Conservation (phyloP, 768 basidiomycete genomes). For the Leucosporidium creatinivorum region DNA sequence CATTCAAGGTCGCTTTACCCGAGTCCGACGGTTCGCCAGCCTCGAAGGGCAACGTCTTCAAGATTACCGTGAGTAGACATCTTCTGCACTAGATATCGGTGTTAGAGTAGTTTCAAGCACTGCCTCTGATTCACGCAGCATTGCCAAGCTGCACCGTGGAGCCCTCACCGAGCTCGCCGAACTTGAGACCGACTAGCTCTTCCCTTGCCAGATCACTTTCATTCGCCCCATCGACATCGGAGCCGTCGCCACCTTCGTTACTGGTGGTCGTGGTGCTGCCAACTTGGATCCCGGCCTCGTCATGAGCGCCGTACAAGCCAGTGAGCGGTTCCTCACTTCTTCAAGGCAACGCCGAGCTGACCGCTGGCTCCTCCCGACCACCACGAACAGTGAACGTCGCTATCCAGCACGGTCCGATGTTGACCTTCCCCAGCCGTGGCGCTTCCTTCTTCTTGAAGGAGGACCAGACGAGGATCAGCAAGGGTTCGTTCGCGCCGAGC, state of each 20-base stretch:
- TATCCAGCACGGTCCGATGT: slow-evolving; percentile 11
- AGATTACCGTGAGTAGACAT: slow-evolving; percentile 4
- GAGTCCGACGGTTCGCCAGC: neutral
- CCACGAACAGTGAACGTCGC: slow-evolving; percentile 5
- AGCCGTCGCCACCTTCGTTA: neutral
- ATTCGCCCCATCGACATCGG: slow-evolving; percentile 9
- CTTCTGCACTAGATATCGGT: too few relatives aligned
- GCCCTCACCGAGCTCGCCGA: neutral
- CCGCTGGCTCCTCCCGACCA: too few relatives aligned
- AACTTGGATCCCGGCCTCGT: neutral
- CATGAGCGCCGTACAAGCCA: slow-evolving; percentile 1
- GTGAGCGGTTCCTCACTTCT: neutral
- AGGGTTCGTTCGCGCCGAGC: too few relatives aligned
- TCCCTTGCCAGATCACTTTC: neutral
- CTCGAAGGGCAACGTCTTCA: slow-evolving; percentile 1
- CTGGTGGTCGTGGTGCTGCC: neutral
- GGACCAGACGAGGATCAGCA: neutral
- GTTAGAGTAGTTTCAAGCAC: too few relatives aligned
- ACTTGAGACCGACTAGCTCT: neutral
- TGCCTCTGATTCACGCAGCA: too few relatives aligned
- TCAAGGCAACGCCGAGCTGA: too few relatives aligned
- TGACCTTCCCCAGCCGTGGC: neutral
- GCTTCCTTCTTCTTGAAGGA: slow-evolving; percentile 17
- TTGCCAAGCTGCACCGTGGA: too few relatives aligned
- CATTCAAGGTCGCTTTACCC: slow-evolving; percentile 2